Evolutionary conservation across 2,329 filamentous ascomycete species (phyloP).

Genomic region (Cercospora sesami): DNA sequence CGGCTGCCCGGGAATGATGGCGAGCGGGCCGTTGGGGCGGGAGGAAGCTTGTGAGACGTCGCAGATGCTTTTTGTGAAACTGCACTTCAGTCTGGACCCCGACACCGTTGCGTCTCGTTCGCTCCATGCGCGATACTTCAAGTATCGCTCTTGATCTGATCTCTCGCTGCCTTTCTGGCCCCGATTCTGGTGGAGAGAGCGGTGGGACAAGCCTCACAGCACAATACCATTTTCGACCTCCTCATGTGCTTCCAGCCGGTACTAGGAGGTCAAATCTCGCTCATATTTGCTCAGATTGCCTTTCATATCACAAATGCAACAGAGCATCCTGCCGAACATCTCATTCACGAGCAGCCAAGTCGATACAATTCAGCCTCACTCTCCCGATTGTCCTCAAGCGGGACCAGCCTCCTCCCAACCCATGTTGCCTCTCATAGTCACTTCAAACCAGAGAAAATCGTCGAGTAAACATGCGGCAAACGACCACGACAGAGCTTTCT

Average conservation of each 20-base stretch:
- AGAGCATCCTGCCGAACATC: background rate
- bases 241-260: background rate
- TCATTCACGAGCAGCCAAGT: background rate
- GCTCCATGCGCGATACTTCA: background rate
- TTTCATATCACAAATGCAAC: background rate
- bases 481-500: background rate
- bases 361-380: background rate
- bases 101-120: background rate
- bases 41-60: background rate
- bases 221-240: background rate
- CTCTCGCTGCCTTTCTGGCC: background rate
- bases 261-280: background rate
- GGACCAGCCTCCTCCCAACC: background rate
- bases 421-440: background rate
- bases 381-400: background rate
- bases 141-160: background rate
- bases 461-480: background rate
- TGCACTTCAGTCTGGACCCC: slow-evolving; percentile 9
- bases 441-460: background rate
- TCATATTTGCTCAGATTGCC: no score
- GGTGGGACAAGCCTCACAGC: background rate
- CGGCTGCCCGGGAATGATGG: background rate
- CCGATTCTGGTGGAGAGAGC: background rate
- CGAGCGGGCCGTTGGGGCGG: background rate
- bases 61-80: background rate